Base-by-base conservation (phyloP, 2,329 filamentous ascomycete species). In the Neopestalotiopsis sp. region DNA sequence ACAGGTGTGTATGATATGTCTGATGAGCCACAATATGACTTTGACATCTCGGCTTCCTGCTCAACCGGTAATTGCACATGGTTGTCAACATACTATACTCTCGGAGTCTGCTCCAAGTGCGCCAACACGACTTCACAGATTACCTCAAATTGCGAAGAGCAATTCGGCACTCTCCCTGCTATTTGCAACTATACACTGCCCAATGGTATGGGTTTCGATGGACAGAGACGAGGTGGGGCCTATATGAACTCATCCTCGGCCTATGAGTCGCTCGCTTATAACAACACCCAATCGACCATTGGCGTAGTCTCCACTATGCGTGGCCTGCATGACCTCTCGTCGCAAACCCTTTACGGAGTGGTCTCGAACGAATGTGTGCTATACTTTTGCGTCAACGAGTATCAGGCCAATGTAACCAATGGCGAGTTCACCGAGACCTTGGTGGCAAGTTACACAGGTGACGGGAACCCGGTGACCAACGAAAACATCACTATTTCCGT, bases 361-460 rank as follows among this genome's bases (percentile, higher is more conserved):
- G 60, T 69, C 67, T 68, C 69, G 34, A 70, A 70, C 20, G 69
- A 70, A 34, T 70, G 69, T n/a, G 65, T 70, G 3, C 6, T 70
- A 12, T 70, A 70, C 32, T 67, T 68, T 60, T 70, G 69, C 28
- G 69, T 69, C 28, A 70, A 70, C 45, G 69, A 70, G 20, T 70
- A 70, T 32, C 59, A 49, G 1, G 67, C 56, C 30, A 65, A 67
- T 42, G 69, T 70, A 13, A 65, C n/a, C 10, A 65, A 70, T 60
- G 65, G 67, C 56, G 34, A 42, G 24, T 69, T 70, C 56, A 69
- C 40, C n/a, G 69, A 70, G 56, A 69, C 67, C 2, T 12, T 69
- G 1, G 42, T 69, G 3, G 49, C 64, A 10, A 64, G 30, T 34
- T 63, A 69, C 42, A 69, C 67, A 1, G 24, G 57, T 10, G 56